phyloP scores from a whole-genome alignment of 1,139 yeast species.

The Kurtzmaniella quercitrusa region DNA sequence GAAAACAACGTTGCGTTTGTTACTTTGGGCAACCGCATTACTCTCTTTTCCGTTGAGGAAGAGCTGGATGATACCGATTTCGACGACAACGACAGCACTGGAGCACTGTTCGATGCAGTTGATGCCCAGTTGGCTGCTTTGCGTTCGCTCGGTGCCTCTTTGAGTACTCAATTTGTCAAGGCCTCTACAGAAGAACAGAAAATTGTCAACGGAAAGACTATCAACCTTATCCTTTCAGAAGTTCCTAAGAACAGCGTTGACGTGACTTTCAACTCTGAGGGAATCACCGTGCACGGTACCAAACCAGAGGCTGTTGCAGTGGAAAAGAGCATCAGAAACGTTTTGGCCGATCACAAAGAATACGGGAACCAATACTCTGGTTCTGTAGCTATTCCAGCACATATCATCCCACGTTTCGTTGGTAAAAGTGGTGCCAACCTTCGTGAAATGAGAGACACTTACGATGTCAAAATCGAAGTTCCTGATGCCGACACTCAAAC shows the following conservation, averaged over 20 bases:
- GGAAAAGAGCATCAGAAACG: conserved; percentile 47
- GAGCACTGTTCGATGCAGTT: conserved; percentile 43
- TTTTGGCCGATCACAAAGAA: conserved; percentile 63
- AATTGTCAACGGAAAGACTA: conserved; percentile 50
- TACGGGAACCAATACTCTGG: conserved; percentile 55
- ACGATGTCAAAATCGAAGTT: conserved; percentile 74
- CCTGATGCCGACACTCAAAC: conserved; percentile 25
- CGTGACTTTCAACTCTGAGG: conserved; percentile 46
- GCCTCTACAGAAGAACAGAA: conserved; percentile 58
- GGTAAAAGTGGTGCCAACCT: conserved; percentile 85
- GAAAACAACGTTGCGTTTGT: conserved; percentile 52
- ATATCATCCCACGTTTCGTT: conserved; percentile 72
- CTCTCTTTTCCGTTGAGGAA: conserved; percentile 32
- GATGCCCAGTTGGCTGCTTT: conserved; percentile 50
- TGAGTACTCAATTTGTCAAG: conserved; percentile 49
- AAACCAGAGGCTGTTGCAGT: conserved; percentile 53
- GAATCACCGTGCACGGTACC: conserved; percentile 58
- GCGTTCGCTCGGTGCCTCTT: conserved; percentile 54
- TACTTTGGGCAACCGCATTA: conserved; percentile 43
- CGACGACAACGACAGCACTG: conserved; percentile 17
- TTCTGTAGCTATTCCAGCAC: conserved; percentile 56
- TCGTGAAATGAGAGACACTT: conserved; percentile 68
- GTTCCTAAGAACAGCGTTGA: conserved; percentile 38
- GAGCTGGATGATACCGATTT: conserved; percentile 33
- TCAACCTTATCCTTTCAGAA: conserved; percentile 43